phyloP scores from a whole-genome alignment of 163 green algal species.

The Coccomyxa subellipsoidea region DNA sequence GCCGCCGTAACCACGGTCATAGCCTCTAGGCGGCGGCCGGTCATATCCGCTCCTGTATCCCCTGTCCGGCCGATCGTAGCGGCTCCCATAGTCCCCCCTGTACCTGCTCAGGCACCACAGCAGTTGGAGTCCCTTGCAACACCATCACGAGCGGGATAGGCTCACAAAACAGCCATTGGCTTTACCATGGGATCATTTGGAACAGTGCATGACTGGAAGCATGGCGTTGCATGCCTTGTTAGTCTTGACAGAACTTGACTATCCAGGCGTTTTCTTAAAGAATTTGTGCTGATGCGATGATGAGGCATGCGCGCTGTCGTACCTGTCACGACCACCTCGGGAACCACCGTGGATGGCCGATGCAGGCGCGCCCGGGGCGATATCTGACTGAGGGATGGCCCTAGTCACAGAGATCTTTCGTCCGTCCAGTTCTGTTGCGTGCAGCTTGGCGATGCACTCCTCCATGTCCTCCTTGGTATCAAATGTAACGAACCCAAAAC shows the following conservation, averaged over 20 bases:
- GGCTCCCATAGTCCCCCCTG: neutral
- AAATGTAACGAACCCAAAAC: conserved; percentile 84
- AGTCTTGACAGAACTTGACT: no score
- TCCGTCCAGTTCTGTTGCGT: conserved; percentile 75
- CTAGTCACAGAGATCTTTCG: conserved; percentile 66
- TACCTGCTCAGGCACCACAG: neutral
- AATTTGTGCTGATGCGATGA: neutral
- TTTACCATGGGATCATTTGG: neutral
- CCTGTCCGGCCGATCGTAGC: neutral
- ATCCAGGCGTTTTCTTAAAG: neutral
- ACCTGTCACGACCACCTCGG: neutral
- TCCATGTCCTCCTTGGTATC: conserved; percentile 55
- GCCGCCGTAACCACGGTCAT: conserved; percentile 2
- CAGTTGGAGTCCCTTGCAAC: neutral
- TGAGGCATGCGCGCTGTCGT: neutral
- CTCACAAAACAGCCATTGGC: neutral
- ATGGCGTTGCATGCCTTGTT: neutral
- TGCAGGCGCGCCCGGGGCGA: conserved; percentile 55
- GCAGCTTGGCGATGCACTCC: conserved; percentile 66
- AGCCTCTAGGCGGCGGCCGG: neutral
- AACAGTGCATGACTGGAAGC: neutral
- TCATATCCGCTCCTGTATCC: neutral
- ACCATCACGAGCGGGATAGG: neutral
- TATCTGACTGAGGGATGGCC: conserved; percentile 75
- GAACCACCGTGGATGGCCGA: neutral